Evolutionary conservation across 1,139 yeast genomes (phyloP), one percentile per base, ranked within the genome.

Genomic region (Yamadazyma dendronema): DNA sequence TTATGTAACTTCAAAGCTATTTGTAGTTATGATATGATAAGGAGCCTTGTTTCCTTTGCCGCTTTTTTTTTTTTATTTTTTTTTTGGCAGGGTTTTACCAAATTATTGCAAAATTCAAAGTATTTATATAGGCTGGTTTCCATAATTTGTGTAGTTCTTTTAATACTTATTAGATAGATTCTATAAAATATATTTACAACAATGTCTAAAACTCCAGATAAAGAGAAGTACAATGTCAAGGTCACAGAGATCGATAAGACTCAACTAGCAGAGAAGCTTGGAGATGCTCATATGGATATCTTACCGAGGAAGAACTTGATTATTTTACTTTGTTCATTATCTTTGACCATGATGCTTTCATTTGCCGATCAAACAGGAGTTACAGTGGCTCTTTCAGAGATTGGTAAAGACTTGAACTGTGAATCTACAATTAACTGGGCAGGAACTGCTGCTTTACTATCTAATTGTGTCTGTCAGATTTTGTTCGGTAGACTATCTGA

Each of bases 401-500:
- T 69, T 23, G 71, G 64, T 13, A 51, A 56, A 33, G 71, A 65
- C 31, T 53, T 69, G 33, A 40, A 62, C 26, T 65, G 71, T 14
- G 59, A 65, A 42, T 53, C 56, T 30, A 55, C 71, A 10, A 68
- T 69, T 38, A 68, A 74, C 36, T 74, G 79, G 78, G 77, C 77
- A 2, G 79, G 78, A 39, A 71, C 78, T 4, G 65, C 79, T 11
- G 53, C 70, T 5, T 53, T 74, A 37, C 60, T 74, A 35, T 74
- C 75, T 15, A 69, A 67, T 40, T 61, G 70, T 22, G 72, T 67
- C 19, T 68, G 69, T 47, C 75, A 69, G 48, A 72, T 69, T 3
- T 52, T 70, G 21, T 68, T 67, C 41, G 77, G 76, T 4, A 52
- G 76, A 32, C 47, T 71, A 17, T 53, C 62, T 5, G 77, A 72